These are phyloP conservation scores for Agrostemma githago DNA, from an alignment of 148 eudicot genomes.

Conservation along the genomic window DNA sequence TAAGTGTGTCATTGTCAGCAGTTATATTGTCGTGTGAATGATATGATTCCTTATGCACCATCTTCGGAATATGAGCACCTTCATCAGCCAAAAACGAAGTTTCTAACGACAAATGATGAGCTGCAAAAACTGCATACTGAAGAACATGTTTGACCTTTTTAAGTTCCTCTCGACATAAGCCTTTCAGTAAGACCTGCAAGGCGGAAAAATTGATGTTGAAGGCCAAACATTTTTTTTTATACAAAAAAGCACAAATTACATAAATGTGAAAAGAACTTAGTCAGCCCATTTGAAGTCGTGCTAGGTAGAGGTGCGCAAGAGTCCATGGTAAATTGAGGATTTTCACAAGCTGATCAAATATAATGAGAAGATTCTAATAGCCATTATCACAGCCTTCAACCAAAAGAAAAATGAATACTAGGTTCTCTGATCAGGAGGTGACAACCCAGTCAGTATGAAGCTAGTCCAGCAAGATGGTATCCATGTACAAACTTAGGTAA, in stretches of 20 bases:
- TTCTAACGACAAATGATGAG: constrained; percentile 87
- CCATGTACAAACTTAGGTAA: background rate
- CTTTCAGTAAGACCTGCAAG: constrained; percentile 73
- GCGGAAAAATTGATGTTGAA: background rate
- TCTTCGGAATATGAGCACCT: constrained; percentile 89
- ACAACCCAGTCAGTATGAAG: background rate
- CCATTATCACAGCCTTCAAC: background rate
- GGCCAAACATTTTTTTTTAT: background rate
- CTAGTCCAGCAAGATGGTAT: background rate
- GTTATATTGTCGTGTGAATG: constrained; percentile 30
- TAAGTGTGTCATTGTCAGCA: constrained; percentile 32
- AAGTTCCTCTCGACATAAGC: constrained; percentile 69
- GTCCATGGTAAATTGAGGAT: background rate
- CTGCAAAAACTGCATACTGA: constrained; percentile 90
- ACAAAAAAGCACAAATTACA: background rate
- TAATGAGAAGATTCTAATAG: background rate
- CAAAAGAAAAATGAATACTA: background rate
- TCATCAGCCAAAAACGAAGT: constrained; percentile 95
- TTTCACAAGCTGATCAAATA: background rate
- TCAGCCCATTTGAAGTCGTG: background rate
- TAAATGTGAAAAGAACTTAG: background rate
- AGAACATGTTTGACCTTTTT: constrained; percentile 81
- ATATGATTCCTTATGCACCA: constrained; percentile 31
- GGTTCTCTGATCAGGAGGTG: background rate
- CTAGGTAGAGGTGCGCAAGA: background rate